Evolutionary conservation across 2,329 filamentous ascomycete species (phyloP).

Genomic region (Pseudovirgaria hyperparasitica): DNA sequence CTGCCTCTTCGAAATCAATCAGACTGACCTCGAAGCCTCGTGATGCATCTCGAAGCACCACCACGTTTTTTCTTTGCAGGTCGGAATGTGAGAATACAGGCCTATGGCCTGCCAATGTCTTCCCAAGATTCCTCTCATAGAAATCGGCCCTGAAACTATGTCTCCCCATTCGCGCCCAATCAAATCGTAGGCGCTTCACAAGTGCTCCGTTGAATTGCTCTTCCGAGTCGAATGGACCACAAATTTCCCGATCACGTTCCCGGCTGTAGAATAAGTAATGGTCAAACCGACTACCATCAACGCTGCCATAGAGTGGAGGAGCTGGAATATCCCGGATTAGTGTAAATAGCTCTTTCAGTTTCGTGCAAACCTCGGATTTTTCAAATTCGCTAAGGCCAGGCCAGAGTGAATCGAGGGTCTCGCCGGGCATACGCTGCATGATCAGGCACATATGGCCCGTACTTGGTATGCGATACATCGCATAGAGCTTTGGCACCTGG

Average conservation of each 20-base stretch:
- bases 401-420: conserved; percentile 4
- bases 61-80: conserved; percentile 7
- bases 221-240: conserved; percentile 6
- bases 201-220: conserved; percentile 5
- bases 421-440: conserved; percentile 6
- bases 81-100: conserved; percentile 5
- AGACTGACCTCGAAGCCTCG: conserved; percentile 5
- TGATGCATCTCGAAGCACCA: no score
- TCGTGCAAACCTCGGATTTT: conserved; percentile 5
- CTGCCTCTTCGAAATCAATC: conserved; percentile 7
- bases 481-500: conserved; percentile 5
- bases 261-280: conserved; percentile 6
- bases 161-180: conserved; percentile 1
- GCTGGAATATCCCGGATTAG: conserved; percentile 3
- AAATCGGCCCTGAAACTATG: conserved; percentile 5
- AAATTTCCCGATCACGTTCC: conserved; percentile 4
- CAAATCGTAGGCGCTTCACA: conserved; percentile 3
- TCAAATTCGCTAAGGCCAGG: conserved; percentile 4
- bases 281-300: conserved; percentile 4
- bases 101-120: conserved; percentile 2
- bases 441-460: conserved; percentile 6
- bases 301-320: conserved; percentile 5
- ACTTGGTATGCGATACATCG: conserved; percentile 6
- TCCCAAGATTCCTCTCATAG: conserved; percentile 6
- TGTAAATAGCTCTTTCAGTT: conserved; percentile 4